These are phyloP conservation scores for Rhynchospora breviuscula DNA, from an alignment of 176 grass and related monocot species.

Conservation along the genomic window DNA sequence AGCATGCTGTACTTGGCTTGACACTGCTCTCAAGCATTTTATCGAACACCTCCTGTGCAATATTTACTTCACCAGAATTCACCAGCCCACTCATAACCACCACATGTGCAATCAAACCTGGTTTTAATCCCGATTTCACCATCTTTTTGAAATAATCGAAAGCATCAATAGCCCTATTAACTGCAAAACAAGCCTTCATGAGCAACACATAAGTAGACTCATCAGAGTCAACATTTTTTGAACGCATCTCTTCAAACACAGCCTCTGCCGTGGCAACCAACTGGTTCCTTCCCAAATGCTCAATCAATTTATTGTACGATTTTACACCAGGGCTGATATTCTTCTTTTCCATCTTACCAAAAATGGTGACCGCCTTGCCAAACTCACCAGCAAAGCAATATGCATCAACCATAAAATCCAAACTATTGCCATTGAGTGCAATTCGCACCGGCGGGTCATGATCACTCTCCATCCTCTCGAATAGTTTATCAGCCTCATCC, in stretches of 20 bases:
- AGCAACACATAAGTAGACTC: constrained; percentile 59
- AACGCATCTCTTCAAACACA: constrained; percentile 48
- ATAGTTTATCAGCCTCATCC: constrained; percentile 54
- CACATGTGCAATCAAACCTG: constrained; percentile 50
- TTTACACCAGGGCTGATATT: constrained; percentile 45
- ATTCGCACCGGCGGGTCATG: constrained; percentile 56
- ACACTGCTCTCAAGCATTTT: constrained; percentile 55
- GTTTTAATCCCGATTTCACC: constrained; percentile 51
- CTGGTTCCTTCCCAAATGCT: constrained; percentile 37
- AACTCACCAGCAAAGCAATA: constrained; percentile 59
- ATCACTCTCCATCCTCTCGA: constrained; percentile 68
- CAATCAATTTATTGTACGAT: constrained; percentile 77
- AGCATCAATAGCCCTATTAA: constrained; percentile 45
- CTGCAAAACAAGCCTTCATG: constrained; percentile 52
- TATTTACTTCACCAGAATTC: constrained; percentile 35
- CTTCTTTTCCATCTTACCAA: constrained; percentile 53
- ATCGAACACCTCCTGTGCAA: constrained; percentile 55
- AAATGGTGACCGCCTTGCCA: constrained; percentile 43
- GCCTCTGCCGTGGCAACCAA: constrained; percentile 41
- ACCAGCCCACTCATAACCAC: constrained; percentile 39
- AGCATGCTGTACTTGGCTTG: constrained; percentile 41
- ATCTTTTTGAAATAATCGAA: constrained; percentile 65
- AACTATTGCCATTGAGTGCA: constrained; percentile 51
- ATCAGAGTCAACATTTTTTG: constrained; percentile 24
- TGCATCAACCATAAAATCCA: constrained; percentile 67